These are phyloP conservation scores for Stephanodiscus minutulus DNA, from an alignment of 108 stramenopile species.

Conservation along the genomic window DNA sequence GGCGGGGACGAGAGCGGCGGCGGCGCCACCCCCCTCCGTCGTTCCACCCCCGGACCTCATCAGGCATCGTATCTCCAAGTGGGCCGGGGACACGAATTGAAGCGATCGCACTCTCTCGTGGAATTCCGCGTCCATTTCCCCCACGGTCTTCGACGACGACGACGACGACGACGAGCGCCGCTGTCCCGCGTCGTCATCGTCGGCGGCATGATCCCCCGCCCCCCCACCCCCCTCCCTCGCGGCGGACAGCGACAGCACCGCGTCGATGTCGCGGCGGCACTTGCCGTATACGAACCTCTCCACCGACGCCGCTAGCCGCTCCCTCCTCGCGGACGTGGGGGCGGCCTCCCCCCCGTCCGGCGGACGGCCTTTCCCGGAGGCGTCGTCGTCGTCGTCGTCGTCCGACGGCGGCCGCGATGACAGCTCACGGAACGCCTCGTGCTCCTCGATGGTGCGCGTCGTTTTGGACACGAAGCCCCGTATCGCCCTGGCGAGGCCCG, in stretches of 20 bases:
- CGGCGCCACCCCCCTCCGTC: neutral
- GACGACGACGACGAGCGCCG: too few relatives aligned
- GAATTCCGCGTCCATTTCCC: slow-evolving; percentile 33
- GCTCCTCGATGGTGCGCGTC: slow-evolving; percentile 34
- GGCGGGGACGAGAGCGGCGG: too few relatives aligned
- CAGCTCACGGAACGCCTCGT: slow-evolving; percentile 33
- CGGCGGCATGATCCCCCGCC: slow-evolving; percentile 12
- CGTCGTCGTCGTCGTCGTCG: neutral
- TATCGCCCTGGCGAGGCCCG: slow-evolving; percentile 36
- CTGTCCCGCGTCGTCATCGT: neutral
- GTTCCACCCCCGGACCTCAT: neutral
- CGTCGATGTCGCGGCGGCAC: slow-evolving; percentile 36
- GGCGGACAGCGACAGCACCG: slow-evolving; percentile 8
- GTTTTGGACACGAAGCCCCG: slow-evolving; percentile 39
- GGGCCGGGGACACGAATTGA: slow-evolving; percentile 73
- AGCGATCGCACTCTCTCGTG: slow-evolving; percentile 40
- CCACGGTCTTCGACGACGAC: slow-evolving; percentile 10
- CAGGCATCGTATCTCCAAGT: slow-evolving; percentile 79
- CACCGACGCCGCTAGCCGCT: slow-evolving; percentile 24
- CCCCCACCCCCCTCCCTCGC: neutral
- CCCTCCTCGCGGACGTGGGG: slow-evolving; percentile 4
- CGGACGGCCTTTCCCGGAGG: too few relatives aligned
- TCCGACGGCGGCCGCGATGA: neutral
- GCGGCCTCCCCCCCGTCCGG: too few relatives aligned
- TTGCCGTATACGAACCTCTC: slow-evolving; percentile 48